A percentile compares a stretch with the other conserved stretches of the same genome.
phyloP scores from a whole-genome alignment of 306 rosid genomes.

The Cyclanthera cordifolia region DNA sequence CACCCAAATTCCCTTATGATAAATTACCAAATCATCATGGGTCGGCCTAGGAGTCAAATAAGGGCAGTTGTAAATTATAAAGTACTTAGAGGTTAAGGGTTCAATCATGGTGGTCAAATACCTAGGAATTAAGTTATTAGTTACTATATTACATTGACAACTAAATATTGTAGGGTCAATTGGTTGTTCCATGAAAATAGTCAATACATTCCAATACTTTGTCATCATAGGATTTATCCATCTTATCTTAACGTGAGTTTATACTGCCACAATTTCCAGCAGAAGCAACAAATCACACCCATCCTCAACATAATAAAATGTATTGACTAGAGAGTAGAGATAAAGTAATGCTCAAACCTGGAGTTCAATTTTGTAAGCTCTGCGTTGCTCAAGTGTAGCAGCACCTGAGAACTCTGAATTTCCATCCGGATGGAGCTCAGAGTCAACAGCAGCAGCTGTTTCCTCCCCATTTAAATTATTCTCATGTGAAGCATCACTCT shows the following conservation, averaged over 20 bases:
- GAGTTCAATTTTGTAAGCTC: slow-evolving; percentile 87
- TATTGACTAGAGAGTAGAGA: slow-evolving; percentile 3
- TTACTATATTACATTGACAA: too few species aligned
- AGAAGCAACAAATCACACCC: not conserved
- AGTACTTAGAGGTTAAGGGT: too few species aligned
- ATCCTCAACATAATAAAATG: slow-evolving; percentile 3
- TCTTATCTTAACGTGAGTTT: not conserved
- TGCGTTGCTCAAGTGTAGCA: slow-evolving; percentile 84
- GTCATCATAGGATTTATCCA: not conserved
- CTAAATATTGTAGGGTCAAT: too few species aligned
- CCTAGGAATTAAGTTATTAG: too few species aligned
- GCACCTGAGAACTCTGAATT: slow-evolving; percentile 74
- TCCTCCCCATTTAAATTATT: slow-evolving; percentile 61
- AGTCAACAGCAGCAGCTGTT: slow-evolving; percentile 55
- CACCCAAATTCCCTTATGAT: not conserved
- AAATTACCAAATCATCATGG: not conserved
- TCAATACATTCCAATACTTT: not conserved
- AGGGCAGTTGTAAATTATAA: too few species aligned
- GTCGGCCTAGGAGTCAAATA: too few species aligned
- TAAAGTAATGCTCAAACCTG: slow-evolving; percentile 48
- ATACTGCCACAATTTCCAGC: not conserved
- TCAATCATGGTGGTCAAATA: too few species aligned
- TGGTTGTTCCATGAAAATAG: too few species aligned
- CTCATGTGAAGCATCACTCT: slow-evolving; percentile 43
- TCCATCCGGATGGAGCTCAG: slow-evolving; percentile 61